These are phyloP conservation scores for Scutellaria barbata DNA, from an alignment of 257 asterid species.

Conservation along the genomic window DNA sequence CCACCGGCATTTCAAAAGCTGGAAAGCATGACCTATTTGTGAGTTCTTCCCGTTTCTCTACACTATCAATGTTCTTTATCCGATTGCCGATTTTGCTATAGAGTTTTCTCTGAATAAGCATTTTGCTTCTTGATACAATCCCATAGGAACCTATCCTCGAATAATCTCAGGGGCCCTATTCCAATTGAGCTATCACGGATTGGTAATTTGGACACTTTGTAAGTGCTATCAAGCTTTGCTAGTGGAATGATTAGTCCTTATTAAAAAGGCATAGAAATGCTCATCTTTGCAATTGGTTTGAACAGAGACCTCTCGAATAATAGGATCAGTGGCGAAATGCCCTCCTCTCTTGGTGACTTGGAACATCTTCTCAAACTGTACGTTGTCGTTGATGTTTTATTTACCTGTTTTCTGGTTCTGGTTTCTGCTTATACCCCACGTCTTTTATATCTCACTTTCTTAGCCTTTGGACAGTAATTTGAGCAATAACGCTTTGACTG, in stretches of 20 bases:
- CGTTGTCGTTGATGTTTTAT: slow-evolving; percentile 32
- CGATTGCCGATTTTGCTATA: background rate
- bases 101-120: background rate
- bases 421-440: too few species aligned
- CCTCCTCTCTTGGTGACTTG: slow-evolving; percentile 91
- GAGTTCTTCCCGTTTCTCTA: slow-evolving; percentile 44
- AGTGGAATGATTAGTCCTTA: background rate
- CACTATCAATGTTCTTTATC: background rate
- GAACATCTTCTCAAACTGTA: slow-evolving; percentile 96
- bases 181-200: slow-evolving; percentile 91
- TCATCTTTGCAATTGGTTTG: slow-evolving; percentile 7
- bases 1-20: slow-evolving; percentile 79
- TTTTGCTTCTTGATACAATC: background rate
- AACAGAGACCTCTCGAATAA: slow-evolving; percentile 87
- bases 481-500: slow-evolving; percentile 73
- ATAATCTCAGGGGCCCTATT: slow-evolving; percentile 72
- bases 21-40: slow-evolving; percentile 96
- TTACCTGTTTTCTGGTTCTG: background rate
- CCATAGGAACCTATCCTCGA: slow-evolving; percentile 80
- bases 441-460: slow-evolving; percentile 4
- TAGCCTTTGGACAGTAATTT: slow-evolving; percentile 57
- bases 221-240: slow-evolving; percentile 44
- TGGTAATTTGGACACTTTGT: slow-evolving; percentile 94
- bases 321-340: slow-evolving; percentile 70
- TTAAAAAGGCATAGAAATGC: background rate